Percentiles rank a stretch among this genome's conserved stretches.
Evolutionary conservation across 148 eudicot genomes (phyloP).

Genomic region (Pharnaceum exiguum): DNA sequence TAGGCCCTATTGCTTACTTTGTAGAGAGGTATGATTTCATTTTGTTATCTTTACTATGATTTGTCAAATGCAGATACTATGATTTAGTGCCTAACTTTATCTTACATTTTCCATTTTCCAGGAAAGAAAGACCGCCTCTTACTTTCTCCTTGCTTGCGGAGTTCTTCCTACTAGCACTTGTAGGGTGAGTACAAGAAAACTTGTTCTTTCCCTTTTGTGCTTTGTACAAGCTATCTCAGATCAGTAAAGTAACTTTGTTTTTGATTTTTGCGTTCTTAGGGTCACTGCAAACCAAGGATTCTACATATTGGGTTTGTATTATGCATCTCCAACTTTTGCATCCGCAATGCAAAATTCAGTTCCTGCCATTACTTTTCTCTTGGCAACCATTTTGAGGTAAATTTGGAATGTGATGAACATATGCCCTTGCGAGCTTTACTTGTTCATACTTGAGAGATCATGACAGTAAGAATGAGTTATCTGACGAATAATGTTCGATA

Average conservation of each 20-base stretch:
- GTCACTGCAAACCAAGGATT: slow-evolving; percentile 87
- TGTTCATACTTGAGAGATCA: too few species aligned
- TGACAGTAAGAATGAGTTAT: too few species aligned
- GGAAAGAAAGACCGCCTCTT: slow-evolving; percentile 85
- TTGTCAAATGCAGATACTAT: too few species aligned
- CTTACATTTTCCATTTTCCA: slow-evolving; percentile 24
- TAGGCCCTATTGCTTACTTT: slow-evolving; percentile 74
- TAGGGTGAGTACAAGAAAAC: slow-evolving; percentile 42
- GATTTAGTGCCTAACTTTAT: too few species aligned
- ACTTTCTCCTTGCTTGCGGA: slow-evolving; percentile 56
- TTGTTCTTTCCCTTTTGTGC: neutral
- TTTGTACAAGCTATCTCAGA: neutral
- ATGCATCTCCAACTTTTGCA: slow-evolving; percentile 74
- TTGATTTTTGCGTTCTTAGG: slow-evolving; percentile 24
- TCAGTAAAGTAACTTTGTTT: neutral
- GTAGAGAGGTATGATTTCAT: slow-evolving; percentile 51
- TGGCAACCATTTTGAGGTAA: slow-evolving; percentile 59
- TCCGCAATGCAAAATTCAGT: slow-evolving; percentile 87
- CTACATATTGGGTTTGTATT: slow-evolving; percentile 65
- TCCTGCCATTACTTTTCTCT: slow-evolving; percentile 74
- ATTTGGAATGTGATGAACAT: neutral
- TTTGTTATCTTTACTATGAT: neutral
- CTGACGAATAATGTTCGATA: too few species aligned
- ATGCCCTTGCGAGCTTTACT: too few species aligned
- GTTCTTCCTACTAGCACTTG: slow-evolving; percentile 68